Percentiles rank a stretch among this genome's conserved stretches.
phyloP scores from a whole-genome alignment of 495 filamentous ascomycete genomes.

The Durotheca rogersii region DNA sequence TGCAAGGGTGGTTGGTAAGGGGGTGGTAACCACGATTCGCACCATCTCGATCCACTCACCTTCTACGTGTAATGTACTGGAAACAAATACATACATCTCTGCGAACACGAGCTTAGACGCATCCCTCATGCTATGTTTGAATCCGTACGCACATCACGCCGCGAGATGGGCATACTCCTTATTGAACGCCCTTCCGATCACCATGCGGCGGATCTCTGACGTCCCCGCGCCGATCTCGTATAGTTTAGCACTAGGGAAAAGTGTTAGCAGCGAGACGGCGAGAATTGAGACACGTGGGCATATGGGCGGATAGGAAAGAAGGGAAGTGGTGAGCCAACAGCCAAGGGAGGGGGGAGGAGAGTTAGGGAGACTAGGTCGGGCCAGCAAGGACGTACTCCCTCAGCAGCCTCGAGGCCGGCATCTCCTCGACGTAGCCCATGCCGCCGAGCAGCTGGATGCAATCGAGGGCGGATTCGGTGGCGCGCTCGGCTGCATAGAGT shows the following conservation, averaged over 20 bases:
- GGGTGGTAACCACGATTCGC: no score
- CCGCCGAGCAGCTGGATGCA: slow-evolving; percentile 94
- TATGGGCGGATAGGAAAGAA: no score
- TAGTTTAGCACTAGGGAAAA: slow-evolving; percentile 53
- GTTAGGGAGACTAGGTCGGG: no score
- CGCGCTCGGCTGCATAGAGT: slow-evolving; percentile 89
- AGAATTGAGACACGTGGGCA: background rate
- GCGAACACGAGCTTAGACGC: slow-evolving; percentile 22
- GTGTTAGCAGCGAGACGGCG: slow-evolving; percentile 14
- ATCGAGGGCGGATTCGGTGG: slow-evolving; percentile 85
- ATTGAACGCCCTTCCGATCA: slow-evolving; percentile 93
- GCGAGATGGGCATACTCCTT: slow-evolving; percentile 68
- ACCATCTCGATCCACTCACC: no score
- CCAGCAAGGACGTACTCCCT: slow-evolving; percentile 62
- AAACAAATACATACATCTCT: background rate
- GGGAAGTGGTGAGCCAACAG: no score
- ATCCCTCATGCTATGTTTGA: background rate
- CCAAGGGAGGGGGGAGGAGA: no score
- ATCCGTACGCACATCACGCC: slow-evolving; percentile 24
- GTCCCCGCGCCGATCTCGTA: slow-evolving; percentile 99
- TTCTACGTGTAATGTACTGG: no score
- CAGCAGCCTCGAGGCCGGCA: slow-evolving; percentile 81
- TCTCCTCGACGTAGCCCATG: slow-evolving; percentile 95
- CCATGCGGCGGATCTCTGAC: slow-evolving; percentile 89
- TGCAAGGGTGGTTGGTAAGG: no score